Conservation (phyloP, 192 early-diverging fungal species). For the Coemansia sp. region DNA sequence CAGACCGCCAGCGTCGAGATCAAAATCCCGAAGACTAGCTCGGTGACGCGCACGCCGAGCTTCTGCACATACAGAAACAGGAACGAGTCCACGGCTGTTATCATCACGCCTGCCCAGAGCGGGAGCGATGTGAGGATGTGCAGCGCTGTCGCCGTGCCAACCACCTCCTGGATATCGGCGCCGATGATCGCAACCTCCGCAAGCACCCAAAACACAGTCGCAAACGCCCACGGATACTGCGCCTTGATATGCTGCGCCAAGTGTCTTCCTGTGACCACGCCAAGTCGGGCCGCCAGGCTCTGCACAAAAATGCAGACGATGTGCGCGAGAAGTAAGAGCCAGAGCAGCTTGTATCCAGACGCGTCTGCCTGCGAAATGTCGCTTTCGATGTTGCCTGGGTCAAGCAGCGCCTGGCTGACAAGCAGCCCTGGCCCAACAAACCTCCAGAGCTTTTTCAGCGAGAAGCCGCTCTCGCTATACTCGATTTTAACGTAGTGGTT, state of each 20-base stretch:
- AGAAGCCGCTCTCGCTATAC: slow-evolving; percentile 49
- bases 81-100: slow-evolving; percentile 85
- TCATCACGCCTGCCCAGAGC: slow-evolving; percentile 74
- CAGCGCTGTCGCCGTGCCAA: slow-evolving; percentile 88
- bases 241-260: slow-evolving; percentile 61
- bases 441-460: slow-evolving; percentile 61
- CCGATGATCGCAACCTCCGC: slow-evolving; percentile 73
- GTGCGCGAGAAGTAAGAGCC: slow-evolving; percentile 68
- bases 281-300: slow-evolving; percentile 62
- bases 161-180: slow-evolving; percentile 77
- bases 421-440: slow-evolving; percentile 67
- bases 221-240: slow-evolving; percentile 57
- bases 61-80: slow-evolving; percentile 71
- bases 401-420: slow-evolving; percentile 67
- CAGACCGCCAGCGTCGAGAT: slow-evolving; percentile 74
- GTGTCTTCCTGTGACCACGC: slow-evolving; percentile 69
- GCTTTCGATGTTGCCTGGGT: slow-evolving; percentile 75
- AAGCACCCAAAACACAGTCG: slow-evolving; percentile 61
- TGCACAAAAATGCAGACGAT: slow-evolving; percentile 66
- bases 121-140: slow-evolving; percentile 75
- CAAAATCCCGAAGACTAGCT: slow-evolving; percentile 73
- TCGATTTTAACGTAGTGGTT: slow-evolving; percentile 48
- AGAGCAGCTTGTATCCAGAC: slow-evolving; percentile 68
- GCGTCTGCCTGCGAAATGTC: slow-evolving; percentile 67
- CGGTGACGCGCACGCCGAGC: slow-evolving; percentile 71